Evolutionary conservation across 2,329 filamentous ascomycete genomes (phyloP), one percentile per base, ranked within the genome.

Genomic region (Zymoseptoria passerinii): DNA sequence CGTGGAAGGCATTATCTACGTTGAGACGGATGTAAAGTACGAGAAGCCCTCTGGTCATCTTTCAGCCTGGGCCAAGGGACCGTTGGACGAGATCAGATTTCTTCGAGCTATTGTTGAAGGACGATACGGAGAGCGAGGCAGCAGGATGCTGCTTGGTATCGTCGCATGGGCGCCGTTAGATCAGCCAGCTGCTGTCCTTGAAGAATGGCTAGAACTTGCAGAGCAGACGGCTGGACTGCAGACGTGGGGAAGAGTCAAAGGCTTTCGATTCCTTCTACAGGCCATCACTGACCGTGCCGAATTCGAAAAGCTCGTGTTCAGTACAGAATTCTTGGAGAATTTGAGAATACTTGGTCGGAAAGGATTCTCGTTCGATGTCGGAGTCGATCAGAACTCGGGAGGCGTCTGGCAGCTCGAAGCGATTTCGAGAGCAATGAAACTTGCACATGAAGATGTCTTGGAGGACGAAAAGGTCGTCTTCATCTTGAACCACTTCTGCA

Each of bases 131-230:
- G 54, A 61, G 8, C 58, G 61, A 54, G 80, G 85, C 55, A 77
- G 77, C 13, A 70, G 75, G 23, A 75, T 86, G 19, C 84, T 89
- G 65, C 76, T 86, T 2, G 92, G 82, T 0, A 83, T 91, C 63
- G 81, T 96, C 3, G 85, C 90, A 1, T 96, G 90, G 89, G 91
- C 90, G n/a, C 92, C 92, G 0, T 71, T 96, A 53, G 82, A 88
- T 8, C 83, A 84, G 49, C 84, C 88, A 0, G 70, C 80, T 0
- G 76, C 72, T 5, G 80, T 78, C 0, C 74, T 96, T 70, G 76
- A 81, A 61, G 73, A 75, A 62, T 96, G 95, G 71, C 76, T 95
- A 5, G 73, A 73, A 0, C 69, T 78, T 16, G 88, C 84, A 2
- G 76, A 84, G 70, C 76, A 83, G 61, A 77, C 76, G 56, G 85